Evolutionary conservation across 352 stramenopile genomes (phyloP), one percentile per base, ranked within the genome.

Genomic region (Phytophthora cactorum): DNA sequence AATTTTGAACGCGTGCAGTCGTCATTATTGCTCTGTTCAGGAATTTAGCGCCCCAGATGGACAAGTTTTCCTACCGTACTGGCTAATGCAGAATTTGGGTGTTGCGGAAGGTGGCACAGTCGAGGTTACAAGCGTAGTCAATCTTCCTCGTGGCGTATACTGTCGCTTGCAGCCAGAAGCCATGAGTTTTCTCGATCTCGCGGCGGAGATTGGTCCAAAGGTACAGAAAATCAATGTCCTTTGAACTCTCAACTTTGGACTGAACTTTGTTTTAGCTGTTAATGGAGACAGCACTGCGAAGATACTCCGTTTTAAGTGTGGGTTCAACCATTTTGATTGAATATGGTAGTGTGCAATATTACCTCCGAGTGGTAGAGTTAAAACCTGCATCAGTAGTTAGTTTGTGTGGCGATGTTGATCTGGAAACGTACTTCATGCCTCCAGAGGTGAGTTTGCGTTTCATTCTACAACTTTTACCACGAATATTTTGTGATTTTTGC

Each of bases 81-180:
- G 82, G 82, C 86, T 91, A 32, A 91, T 91, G 82, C 78, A 89
- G 54, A 84, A 81, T 52, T 65, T 89, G 5, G 22, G 70, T 4
- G 58, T 86, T 27, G 32, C 58, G 0, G 82, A 89, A 71, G 82
- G 79, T 6, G 68, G 50, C 0, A 61, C 63, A 8, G 68, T 88
- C 8, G 57, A 76, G n/a, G 49, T 88, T 9, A 77, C 70, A 2
- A 87, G 70, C 22, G 56, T 75, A 3, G 8, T 47, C 5, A 52
- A 77, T 22, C 63, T 85, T 11, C 79, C 81, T 44, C 62, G 70
- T 0, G 79, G 77, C 0, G 75, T 87, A 31, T 89, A 88, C 32
- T 90, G 83, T 22, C 83, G 78, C 0, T 46, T 91, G 8, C 79
- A 90, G 25, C 81, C 83, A 14, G 79, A 90, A 60, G 68, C 68